phyloP scores from a whole-genome alignment of 306 rosid species.

The Prosopis cineraria region DNA sequence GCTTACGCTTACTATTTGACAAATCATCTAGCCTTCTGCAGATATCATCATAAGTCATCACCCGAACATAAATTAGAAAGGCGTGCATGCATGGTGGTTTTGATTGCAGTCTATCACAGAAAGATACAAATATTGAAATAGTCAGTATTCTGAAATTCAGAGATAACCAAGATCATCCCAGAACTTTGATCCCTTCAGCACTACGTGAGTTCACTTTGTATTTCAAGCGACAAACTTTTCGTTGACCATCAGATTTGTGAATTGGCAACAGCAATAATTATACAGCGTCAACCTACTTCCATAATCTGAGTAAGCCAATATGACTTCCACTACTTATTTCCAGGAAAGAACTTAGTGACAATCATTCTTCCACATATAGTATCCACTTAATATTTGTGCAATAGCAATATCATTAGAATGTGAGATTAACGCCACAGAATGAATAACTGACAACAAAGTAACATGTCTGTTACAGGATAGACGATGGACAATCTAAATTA shows the following conservation, averaged over 20 bases:
- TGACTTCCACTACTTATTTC: constrained; percentile 6
- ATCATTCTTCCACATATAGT: not conserved
- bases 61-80: constrained; percentile 7
- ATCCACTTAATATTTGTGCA: not conserved
- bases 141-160: not conserved
- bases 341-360: not conserved
- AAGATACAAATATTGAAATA: not conserved
- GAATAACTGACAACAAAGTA: not conserved
- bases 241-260: not conserved
- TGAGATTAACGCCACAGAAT: not conserved
- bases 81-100: not conserved
- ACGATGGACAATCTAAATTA: not conserved
- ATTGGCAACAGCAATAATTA: not conserved
- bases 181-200: not conserved
- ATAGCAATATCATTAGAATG: not conserved
- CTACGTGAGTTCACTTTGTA: not conserved
- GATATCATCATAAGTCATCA: constrained; percentile 26
- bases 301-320: not conserved
- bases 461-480: not conserved
- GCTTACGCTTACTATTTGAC: constrained; percentile 58
- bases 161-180: constrained; percentile 11
- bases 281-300: not conserved
- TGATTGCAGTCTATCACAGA: not conserved
- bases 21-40: constrained; percentile 63
- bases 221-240: not conserved